phyloP scores from a whole-genome alignment of 345 rosid genomes.

The Viola odorata region DNA sequence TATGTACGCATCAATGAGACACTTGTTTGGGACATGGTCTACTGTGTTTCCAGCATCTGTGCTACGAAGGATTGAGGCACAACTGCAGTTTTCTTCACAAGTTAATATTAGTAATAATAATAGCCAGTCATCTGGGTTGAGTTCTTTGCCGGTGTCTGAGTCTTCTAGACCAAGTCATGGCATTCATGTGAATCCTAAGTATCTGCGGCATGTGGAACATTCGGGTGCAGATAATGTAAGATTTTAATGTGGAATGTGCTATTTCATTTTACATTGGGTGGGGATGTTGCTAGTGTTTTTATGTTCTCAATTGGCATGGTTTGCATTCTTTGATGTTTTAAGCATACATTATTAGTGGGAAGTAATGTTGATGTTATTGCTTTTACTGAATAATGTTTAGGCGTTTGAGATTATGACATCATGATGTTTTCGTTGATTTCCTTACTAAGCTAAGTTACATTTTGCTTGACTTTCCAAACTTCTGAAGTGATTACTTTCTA shows the following conservation, averaged over 20 bases:
- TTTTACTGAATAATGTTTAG: too few relatives aligned
- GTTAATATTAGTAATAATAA: conserved; percentile 5
- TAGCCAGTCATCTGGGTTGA: conserved; percentile 42
- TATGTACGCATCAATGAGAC: conserved; percentile 72
- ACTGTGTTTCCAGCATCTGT: conserved; percentile 68
- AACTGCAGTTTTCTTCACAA: conserved; percentile 55
- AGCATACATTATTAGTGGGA: too few relatives aligned
- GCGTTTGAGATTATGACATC: too few relatives aligned
- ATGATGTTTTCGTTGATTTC: too few relatives aligned
- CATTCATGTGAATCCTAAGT: conserved; percentile 98
- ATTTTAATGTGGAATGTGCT: conserved; percentile 10
- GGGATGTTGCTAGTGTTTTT: too few relatives aligned
- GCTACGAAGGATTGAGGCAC: conserved; percentile 63
- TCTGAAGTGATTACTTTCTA: neutral
- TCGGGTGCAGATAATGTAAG: conserved; percentile 69
- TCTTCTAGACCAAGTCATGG: conserved; percentile 77
- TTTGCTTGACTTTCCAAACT: neutral
- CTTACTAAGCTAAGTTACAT: too few relatives aligned
- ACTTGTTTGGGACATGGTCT: conserved; percentile 95
- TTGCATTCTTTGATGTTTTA: too few relatives aligned
- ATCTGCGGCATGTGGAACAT: conserved; percentile 72
- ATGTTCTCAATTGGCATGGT: too few relatives aligned
- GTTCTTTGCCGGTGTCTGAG: conserved; percentile 55
- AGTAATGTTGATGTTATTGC: too few relatives aligned
- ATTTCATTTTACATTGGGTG: neutral